Evolutionary conservation across 2,329 filamentous ascomycete genomes (phyloP).

Genomic region (Sarocladium strictum): DNA sequence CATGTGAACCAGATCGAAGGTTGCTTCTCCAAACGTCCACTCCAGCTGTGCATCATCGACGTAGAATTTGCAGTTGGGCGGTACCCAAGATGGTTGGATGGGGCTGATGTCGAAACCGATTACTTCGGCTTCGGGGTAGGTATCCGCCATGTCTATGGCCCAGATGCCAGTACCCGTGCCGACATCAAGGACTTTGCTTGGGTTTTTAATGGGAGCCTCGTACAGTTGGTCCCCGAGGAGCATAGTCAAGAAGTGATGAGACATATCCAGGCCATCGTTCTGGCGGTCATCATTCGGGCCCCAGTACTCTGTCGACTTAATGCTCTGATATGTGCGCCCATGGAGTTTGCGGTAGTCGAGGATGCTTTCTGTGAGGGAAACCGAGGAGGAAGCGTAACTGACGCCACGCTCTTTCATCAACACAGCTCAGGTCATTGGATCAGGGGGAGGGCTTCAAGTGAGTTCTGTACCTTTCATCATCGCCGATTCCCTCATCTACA

Average conservation of each 20-base stretch:
- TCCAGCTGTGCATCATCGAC: slow-evolving; percentile 53
- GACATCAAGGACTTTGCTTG: slow-evolving; percentile 31
- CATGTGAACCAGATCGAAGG: slow-evolving; percentile 49
- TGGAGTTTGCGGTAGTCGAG: slow-evolving; percentile 23
- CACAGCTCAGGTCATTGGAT: not conserved
- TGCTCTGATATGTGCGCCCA: slow-evolving; percentile 24
- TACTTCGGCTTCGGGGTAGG: slow-evolving; percentile 22
- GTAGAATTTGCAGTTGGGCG: slow-evolving; percentile 56
- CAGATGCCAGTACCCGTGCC: slow-evolving; percentile 4
- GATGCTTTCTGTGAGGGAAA: slow-evolving; percentile 22
- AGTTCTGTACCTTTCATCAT: not conserved
- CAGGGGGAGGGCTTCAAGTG: not conserved
- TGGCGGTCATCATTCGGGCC: slow-evolving; percentile 22
- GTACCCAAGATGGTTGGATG: no score
- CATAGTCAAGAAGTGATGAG: slow-evolving; percentile 17
- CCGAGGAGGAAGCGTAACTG: slow-evolving; percentile 13
- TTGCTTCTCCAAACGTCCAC: slow-evolving; percentile 37
- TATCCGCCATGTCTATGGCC: slow-evolving; percentile 26
- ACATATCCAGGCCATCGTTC: slow-evolving; percentile 20
- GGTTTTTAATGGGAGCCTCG: slow-evolving; percentile 18
- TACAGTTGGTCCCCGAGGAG: slow-evolving; percentile 16
- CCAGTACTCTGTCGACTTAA: slow-evolving; percentile 17
- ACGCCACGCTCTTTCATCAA: not conserved
- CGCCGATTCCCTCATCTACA: not conserved
- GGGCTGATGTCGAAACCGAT: slow-evolving; percentile 28